phyloP scores from a whole-genome alignment of 495 filamentous ascomycete genomes.

The Daldinia bambusicola region DNA sequence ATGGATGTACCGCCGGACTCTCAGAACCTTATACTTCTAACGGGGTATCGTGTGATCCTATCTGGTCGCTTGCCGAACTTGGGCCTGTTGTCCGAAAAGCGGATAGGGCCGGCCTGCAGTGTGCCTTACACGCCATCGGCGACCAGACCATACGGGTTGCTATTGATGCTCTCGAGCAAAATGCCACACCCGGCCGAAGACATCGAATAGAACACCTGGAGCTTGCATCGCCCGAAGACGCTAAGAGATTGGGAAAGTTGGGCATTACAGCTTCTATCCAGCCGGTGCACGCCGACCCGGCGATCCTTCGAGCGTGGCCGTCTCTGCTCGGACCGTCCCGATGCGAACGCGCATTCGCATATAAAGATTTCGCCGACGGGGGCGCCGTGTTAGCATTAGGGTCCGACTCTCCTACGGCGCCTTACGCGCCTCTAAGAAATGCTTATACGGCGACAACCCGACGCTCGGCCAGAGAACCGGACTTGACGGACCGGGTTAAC shows the following conservation, averaged over 20 bases:
- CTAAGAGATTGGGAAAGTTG: constrained; percentile 60
- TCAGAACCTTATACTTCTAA: constrained; percentile 68
- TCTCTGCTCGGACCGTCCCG: constrained; percentile 63
- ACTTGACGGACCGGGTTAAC: constrained; percentile 61
- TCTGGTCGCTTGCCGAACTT: constrained; percentile 65
- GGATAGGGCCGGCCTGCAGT: constrained; percentile 65
- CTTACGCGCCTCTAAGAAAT: constrained; percentile 65
- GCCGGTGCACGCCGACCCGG: constrained; percentile 71
- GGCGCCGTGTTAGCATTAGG: constrained; percentile 67
- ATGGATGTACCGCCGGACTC: constrained; percentile 72
- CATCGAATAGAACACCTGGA: constrained; percentile 73
- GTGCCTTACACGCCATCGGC: constrained; percentile 74
- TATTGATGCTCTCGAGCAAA: constrained; percentile 63
- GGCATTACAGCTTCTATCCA: constrained; percentile 73
- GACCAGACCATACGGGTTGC: constrained; percentile 66
- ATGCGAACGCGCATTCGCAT: constrained; percentile 67
- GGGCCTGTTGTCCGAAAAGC: constrained; percentile 65
- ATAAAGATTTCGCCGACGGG: constrained; percentile 66
- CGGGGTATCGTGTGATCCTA: constrained; percentile 58
- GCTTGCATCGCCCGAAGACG: constrained; percentile 64
- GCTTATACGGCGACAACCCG: constrained; percentile 70
- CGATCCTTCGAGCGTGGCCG: constrained; percentile 69
- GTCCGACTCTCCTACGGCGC: constrained; percentile 69
- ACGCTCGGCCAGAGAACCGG: constrained; percentile 62
- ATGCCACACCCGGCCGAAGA: constrained; percentile 56